phyloP scores from a whole-genome alignment of 805 yeast genomes.

The Cyberlindnera mrakii region DNA sequence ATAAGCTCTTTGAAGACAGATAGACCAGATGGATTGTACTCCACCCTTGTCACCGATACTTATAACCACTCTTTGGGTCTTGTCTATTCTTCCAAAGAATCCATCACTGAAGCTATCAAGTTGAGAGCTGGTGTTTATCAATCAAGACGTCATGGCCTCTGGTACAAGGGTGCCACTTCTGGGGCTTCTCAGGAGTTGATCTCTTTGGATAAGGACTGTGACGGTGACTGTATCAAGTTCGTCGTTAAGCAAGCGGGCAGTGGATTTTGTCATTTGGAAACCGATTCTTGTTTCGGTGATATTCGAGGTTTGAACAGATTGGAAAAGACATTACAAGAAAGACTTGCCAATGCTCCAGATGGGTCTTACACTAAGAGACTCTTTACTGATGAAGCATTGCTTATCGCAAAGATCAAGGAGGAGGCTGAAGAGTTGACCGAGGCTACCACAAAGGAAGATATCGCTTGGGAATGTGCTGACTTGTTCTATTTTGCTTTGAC shows the following conservation, averaged over 20 bases:
- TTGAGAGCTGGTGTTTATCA: constrained; percentile 88
- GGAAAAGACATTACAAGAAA: constrained; percentile 57
- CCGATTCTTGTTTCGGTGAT: constrained; percentile 75
- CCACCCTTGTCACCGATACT: constrained; percentile 74
- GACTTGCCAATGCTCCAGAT: constrained; percentile 68
- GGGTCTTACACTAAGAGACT: constrained; percentile 94
- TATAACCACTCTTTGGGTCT: constrained; percentile 76
- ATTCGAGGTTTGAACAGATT: constrained; percentile 61
- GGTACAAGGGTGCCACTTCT: constrained; percentile 96
- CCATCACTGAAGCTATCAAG: constrained; percentile 75
- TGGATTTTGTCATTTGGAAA: constrained; percentile 90
- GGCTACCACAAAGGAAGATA: constrained; percentile 60
- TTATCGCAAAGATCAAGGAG: constrained; percentile 85
- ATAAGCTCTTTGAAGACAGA: constrained; percentile 62
- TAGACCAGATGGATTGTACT: constrained; percentile 76
- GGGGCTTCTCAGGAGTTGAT: constrained; percentile 86
- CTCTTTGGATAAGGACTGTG: constrained; percentile 76
- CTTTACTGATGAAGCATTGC: constrained; percentile 67
- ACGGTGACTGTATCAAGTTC: constrained; percentile 84
- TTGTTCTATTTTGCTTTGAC: constrained; percentile 70
- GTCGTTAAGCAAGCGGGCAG: constrained; percentile 78
- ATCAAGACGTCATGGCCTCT: constrained; percentile 84
- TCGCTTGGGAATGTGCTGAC: constrained; percentile 98
- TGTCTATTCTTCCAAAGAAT: constrained; percentile 82
- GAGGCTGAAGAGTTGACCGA: constrained; percentile 95